Evolutionary conservation across 345 rosid genomes (phyloP), one percentile per base, ranked within the genome.

Genomic region (Linum tenue): DNA sequence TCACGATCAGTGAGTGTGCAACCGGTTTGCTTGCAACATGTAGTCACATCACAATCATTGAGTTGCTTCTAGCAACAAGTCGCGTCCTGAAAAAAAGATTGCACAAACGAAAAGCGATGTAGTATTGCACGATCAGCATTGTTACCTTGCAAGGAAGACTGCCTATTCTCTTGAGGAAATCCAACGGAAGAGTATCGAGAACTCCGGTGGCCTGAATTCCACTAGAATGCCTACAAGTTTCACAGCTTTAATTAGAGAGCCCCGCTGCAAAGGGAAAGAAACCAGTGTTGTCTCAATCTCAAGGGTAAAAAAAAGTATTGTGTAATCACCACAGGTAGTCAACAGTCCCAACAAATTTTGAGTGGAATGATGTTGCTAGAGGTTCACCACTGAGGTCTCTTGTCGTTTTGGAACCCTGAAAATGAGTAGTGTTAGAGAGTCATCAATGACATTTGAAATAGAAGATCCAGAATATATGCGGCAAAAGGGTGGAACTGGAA

Each of bases 291-390:
- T n/a, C 37, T 10, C 36, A 61, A 50, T n/a, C 37, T 10, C 36
- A 61, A 50, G 31, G 51, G 42, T 55, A 10, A 7, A 58, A 42
- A 16, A 44, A 60, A 66, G 56, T 0, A 0, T 22, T 22, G 31
- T 22, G 41, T 56, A n/a, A 62, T 79, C 84, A 89, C 92, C 97
- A 90, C 65, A 90, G 69, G 71, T 86, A 90, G 79, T 90, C 95
- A 62, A 90, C 97, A 15, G 97, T 88, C 70, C 95, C 95, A 8
- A 88, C 80, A 79, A 90, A 90, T 76, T 88, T 90, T 1, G 80
- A 76, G 70, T 86, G 95, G 72, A 80, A 90, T 3, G 97, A 88
- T 64, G 97, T 90, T 35, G 95, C 97, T 59, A 83, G 67, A 53
- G 95, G 97, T 82, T 90, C 95, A 58, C 84, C 89, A 57, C 56